A percentile compares a stretch with the other conserved stretches of the same genome.
phyloP scores from a whole-genome alignment of 768 basidiomycete genomes.

The Termitomyces sp. region DNA sequence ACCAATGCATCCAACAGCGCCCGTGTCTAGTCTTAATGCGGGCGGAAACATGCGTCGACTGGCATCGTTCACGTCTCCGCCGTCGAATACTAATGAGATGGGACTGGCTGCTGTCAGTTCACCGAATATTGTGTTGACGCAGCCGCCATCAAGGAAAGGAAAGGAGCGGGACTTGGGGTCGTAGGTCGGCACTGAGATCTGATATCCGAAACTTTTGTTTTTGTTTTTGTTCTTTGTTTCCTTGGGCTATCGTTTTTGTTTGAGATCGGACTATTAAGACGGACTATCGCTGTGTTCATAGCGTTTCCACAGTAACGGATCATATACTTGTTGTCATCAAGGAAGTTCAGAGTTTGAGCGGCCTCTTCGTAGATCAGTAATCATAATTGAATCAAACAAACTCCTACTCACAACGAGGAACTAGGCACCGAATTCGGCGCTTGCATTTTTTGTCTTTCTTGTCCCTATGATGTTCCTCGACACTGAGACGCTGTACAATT shows the following conservation, averaged over 20 bases:
- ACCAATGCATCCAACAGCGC: constrained; percentile 2
- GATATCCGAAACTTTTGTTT: not conserved
- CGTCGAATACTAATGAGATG: not conserved
- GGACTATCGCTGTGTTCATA: not conserved
- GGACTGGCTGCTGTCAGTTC: constrained; percentile 8
- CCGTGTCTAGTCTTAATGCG: not conserved
- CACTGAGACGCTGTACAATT: not conserved
- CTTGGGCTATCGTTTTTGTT: not conserved
- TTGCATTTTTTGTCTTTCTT: not conserved
- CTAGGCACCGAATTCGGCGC: too few relatives aligned
- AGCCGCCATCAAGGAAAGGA: constrained; percentile 11
- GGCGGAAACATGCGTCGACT: constrained; percentile 3
- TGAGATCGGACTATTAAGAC: not conserved
- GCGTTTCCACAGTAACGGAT: not conserved
- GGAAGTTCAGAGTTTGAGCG: not conserved
- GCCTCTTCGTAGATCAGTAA: not conserved
- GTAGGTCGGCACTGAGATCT: too few relatives aligned
- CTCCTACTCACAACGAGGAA: too few relatives aligned
- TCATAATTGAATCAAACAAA: not conserved
- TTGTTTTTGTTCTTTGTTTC: not conserved
- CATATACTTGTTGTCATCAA: not conserved
- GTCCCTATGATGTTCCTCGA: not conserved
- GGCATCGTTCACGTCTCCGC: constrained; percentile 4
- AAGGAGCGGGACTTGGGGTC: constrained; percentile 12
- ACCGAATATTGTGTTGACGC: constrained; percentile 5